phyloP scores from a whole-genome alignment of 805 yeast species.

The Zygoascus biomembranicola region DNA sequence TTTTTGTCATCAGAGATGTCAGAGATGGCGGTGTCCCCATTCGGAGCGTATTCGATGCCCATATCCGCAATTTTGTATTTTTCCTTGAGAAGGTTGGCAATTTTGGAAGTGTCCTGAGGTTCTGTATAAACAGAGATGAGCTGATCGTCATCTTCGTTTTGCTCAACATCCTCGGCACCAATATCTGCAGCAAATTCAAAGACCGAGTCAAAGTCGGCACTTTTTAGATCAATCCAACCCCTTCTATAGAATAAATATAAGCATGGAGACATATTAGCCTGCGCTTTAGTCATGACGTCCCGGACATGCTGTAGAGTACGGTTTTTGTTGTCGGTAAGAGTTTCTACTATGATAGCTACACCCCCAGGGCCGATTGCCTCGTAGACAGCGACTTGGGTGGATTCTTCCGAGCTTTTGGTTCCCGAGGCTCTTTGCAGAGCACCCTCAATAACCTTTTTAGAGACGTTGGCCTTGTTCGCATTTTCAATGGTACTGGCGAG shows the following conservation, averaged over 20 bases:
- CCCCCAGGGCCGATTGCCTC: slow-evolving; percentile 95
- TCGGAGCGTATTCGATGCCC: slow-evolving; percentile 60
- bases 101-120: slow-evolving; percentile 50
- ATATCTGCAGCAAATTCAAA: slow-evolving; percentile 69
- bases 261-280: slow-evolving; percentile 69
- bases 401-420: slow-evolving; percentile 49
- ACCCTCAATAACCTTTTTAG: slow-evolving; percentile 77
- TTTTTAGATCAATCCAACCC: slow-evolving; percentile 55
- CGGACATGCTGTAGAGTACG: slow-evolving; percentile 71
- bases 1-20: slow-evolving; percentile 36
- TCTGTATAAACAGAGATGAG: slow-evolving; percentile 47
- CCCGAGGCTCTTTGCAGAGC: slow-evolving; percentile 69
- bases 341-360: slow-evolving; percentile 75
- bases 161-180: slow-evolving; percentile 55
- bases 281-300: slow-evolving; percentile 62
- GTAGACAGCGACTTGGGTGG: slow-evolving; percentile 51
- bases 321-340: slow-evolving; percentile 80
- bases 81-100: slow-evolving; percentile 50
- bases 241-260: slow-evolving; percentile 65
- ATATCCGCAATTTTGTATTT: slow-evolving; percentile 57
- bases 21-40: slow-evolving; percentile 39
- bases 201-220: slow-evolving; percentile 47
- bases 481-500: slow-evolving; percentile 66
- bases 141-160: slow-evolving; percentile 30
- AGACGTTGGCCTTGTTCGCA: slow-evolving; percentile 67